A percentile compares a stretch with the other conserved stretches of the same genome.
Evolutionary conservation across 2,329 filamentous ascomycete species (phyloP).

Genomic region (Botrytis porri): DNA sequence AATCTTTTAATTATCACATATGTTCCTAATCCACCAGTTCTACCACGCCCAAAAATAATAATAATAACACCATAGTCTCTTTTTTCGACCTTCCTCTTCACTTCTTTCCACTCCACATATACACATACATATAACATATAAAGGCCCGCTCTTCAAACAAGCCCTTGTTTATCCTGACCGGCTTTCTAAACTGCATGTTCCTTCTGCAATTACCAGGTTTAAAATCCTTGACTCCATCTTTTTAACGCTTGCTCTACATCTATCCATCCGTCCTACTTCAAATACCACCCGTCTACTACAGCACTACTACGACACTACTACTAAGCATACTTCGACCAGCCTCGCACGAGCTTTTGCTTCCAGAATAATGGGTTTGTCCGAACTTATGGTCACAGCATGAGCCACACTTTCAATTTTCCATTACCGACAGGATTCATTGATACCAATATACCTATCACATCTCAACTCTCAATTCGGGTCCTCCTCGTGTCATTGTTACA

Average conservation of each 20-base stretch:
- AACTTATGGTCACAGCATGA: slow-evolving; percentile 36
- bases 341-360: slow-evolving; percentile 35
- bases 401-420: slow-evolving; percentile 33
- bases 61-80: neutral
- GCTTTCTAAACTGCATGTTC: slow-evolving; percentile 23
- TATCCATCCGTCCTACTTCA: slow-evolving; percentile 4
- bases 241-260: slow-evolving; percentile 25
- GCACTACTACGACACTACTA: neutral
- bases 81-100: neutral
- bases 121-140: slow-evolving; percentile 21
- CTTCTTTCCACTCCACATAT: neutral
- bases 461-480: slow-evolving; percentile 23
- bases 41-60: neutral
- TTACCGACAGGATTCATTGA: slow-evolving; percentile 29
- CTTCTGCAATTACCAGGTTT: slow-evolving; percentile 32
- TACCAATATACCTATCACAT: slow-evolving; percentile 26
- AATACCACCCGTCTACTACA: slow-evolving; percentile 26
- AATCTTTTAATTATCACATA: neutral
- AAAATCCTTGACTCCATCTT: slow-evolving; percentile 29
- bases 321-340: slow-evolving; percentile 23
- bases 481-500: slow-evolving; percentile 23
- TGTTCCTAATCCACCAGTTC: neutral
- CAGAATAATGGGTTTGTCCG: slow-evolving; percentile 36
- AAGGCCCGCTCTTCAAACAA: slow-evolving; percentile 27
- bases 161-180: slow-evolving; percentile 23